Evolutionary conservation across 495 filamentous ascomycete species (phyloP), one percentile per base, ranked within the genome.

Genomic region (Penicillium canescens): DNA sequence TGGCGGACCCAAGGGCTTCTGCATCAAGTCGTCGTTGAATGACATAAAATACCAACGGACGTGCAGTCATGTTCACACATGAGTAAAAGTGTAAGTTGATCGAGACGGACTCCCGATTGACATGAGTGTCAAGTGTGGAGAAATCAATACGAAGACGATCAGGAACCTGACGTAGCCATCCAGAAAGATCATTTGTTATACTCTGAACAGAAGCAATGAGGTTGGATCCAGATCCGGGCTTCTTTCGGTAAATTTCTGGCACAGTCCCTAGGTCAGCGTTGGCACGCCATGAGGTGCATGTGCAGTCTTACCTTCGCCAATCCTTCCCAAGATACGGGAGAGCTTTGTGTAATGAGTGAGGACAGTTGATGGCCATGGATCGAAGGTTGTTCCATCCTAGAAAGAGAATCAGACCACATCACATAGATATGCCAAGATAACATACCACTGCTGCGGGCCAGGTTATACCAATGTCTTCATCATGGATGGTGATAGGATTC

Each of bases 11-110:
- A 21, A 50, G 38, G 2, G 55, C 45, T 7, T 63, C 66, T 13
- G 63, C 62, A 42, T 71, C 63, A 1, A 80, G 62, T 8, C 75
- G 68, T 28, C 70, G 64, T 51, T 76, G 74, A 43, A 80, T 77
- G 12, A 80, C 70, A 56, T 79, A 72, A 38, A 77, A 80, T 3
- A 80, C 68, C 10, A 80, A 65, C 0, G 77, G 77, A 2, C 77
- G 64, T 2, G 70, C 74, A 1, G 75, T 79, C 77, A 79, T 79
- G 49, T 78, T 80, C 46, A 80, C 66, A 60, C 77, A 80, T 6
- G 75, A 76, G 51, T 78, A 78, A 50, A 79, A 80, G 55, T 80
- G 76, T 34, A 75, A 51, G 43, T 75, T 73, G 1, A 76, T 75
- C 2, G 73, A 77, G 13, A 78, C 75, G 18, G 66, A 71, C 55